Base-by-base conservation (phyloP, 108 stramenopile species). In the Fragilariopsis cylindrus region DNA sequence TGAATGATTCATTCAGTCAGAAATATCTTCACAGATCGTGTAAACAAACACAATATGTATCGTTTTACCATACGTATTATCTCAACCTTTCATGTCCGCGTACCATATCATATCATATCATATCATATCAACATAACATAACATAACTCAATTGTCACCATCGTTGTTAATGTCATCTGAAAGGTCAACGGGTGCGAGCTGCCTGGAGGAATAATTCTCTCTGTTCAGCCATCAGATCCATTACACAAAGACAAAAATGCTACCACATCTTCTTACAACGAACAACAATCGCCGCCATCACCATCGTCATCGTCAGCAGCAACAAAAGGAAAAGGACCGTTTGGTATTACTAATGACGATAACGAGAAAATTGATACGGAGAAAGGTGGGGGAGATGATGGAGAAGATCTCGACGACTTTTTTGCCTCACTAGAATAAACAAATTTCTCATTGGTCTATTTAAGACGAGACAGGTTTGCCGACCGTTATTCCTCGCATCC, bases 111-210 rank as follows among this genome's bases (percentile, higher is more conserved):
- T 21, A 6, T 9, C 62, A 30, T 11, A 11, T 13, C 50, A 13
- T 52, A 52, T 13, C 50, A 13, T 52, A 52, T 13, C 13, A 13
- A 13, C 50, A 52, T 13, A 52, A 12, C 50, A 52, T 13, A 52
- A 13, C 50, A 13, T 9, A 52, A 13, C 13, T 13, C 50, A 52
- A 52, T 52, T 52, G 50, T 13, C 9, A 3, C 50, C 12, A 52
- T 13, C 13, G 13, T 13, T 13, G 13, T 13, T 13, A 52, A 1
- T 52, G 13, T 63, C 54, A 5, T 50, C 64, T 40, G 60, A 16
- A 68, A 89, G 87, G 81, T 90, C 85, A 88, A 85, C 77, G 86
- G 87, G 42, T 86, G 85, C 7, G 86, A 88, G 68, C 74, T 91
- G 49, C 81, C 88, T 2, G 67, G 67, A 68, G 86, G 88, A 15